phyloP scores from a whole-genome alignment of 139 green algal species.

The Tetraselmis chui region DNA sequence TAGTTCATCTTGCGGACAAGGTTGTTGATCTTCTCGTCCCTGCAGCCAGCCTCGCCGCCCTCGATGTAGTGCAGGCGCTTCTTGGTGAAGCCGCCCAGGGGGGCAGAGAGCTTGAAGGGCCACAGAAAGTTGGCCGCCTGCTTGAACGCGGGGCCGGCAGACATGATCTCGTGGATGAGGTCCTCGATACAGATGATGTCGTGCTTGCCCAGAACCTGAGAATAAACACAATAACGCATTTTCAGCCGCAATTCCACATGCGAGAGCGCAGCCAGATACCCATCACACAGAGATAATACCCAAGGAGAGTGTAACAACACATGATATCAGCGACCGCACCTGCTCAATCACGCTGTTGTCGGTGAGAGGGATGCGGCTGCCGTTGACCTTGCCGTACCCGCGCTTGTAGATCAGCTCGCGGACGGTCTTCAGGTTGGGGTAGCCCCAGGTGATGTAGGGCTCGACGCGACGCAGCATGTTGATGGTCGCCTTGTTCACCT shows the following conservation, averaged over 20 bases:
- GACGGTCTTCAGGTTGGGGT: slow-evolving; percentile 98
- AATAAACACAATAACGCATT: too few species aligned
- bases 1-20: slow-evolving; percentile 94
- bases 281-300: too few species aligned
- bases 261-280: too few species aligned
- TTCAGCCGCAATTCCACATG: too few species aligned
- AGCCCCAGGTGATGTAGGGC: slow-evolving; percentile 94
- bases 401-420: slow-evolving; percentile 99
- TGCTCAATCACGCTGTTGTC: slow-evolving; percentile 96
- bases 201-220: slow-evolving; percentile 72
- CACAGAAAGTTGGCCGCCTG: slow-evolving; percentile 97
- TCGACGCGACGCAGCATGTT: slow-evolving; percentile 95
- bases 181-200: slow-evolving; percentile 99
- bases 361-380: slow-evolving; percentile 84
- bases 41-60: slow-evolving; percentile 93
- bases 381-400: slow-evolving; percentile 91
- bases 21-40: slow-evolving; percentile 94
- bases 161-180: slow-evolving; percentile 97
- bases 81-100: slow-evolving; percentile 77
- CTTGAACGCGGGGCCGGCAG: slow-evolving; percentile 92
- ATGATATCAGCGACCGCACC: slow-evolving; percentile 31
- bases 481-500: slow-evolving; percentile 97
- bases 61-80: slow-evolving; percentile 98
- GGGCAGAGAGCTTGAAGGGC: slow-evolving; percentile 91
- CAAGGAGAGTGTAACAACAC: not conserved